phyloP scores from a whole-genome alignment of 2,329 filamentous ascomycete species.

The Paraphoma sp. region DNA sequence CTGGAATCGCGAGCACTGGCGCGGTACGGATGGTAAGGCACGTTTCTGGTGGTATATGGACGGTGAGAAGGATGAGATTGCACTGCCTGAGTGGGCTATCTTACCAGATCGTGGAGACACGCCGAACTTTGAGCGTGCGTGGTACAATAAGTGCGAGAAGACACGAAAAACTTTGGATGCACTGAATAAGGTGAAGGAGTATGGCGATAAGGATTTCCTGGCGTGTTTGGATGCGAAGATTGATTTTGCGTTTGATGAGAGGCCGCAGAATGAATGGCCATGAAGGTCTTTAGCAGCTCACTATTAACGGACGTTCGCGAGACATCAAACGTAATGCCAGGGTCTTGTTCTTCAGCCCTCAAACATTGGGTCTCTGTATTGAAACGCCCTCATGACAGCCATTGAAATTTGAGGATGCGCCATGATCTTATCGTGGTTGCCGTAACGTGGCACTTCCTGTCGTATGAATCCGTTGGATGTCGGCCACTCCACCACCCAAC shows the following conservation, averaged over 20 bases:
- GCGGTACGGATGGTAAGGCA: slow-evolving; percentile 17
- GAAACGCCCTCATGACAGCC: slow-evolving; percentile 1
- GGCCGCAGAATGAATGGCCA: slow-evolving; percentile 15
- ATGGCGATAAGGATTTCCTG: slow-evolving; percentile 31
- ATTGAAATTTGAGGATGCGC: not conserved
- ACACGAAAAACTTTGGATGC: slow-evolving; percentile 15
- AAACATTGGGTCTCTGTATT: not conserved
- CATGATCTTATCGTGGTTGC: slow-evolving; percentile 3
- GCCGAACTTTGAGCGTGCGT: slow-evolving; percentile 38
- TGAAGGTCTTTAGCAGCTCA: slow-evolving; percentile 2
- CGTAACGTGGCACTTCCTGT: slow-evolving; percentile 1
- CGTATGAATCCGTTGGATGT: not conserved
- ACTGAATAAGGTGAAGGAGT: slow-evolving; percentile 16
- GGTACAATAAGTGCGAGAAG: slow-evolving; percentile 37
- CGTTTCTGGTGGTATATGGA: slow-evolving; percentile 39
- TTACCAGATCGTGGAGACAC: slow-evolving; percentile 19
- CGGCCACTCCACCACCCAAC: slow-evolving; percentile 2
- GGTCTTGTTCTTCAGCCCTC: not conserved
- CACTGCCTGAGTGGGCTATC: slow-evolving; percentile 41
- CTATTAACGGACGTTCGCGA: not conserved
- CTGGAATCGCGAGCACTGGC: slow-evolving; percentile 30
- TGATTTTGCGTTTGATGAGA: slow-evolving; percentile 30
- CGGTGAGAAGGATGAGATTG: slow-evolving; percentile 13
- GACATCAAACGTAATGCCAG: not conserved
- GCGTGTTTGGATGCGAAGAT: slow-evolving; percentile 28